A percentile compares a stretch with the other conserved stretches of the same genome.
These are phyloP conservation scores for Pelargonium australe DNA, from an alignment of 441 rosid species.

Conservation along the genomic window DNA sequence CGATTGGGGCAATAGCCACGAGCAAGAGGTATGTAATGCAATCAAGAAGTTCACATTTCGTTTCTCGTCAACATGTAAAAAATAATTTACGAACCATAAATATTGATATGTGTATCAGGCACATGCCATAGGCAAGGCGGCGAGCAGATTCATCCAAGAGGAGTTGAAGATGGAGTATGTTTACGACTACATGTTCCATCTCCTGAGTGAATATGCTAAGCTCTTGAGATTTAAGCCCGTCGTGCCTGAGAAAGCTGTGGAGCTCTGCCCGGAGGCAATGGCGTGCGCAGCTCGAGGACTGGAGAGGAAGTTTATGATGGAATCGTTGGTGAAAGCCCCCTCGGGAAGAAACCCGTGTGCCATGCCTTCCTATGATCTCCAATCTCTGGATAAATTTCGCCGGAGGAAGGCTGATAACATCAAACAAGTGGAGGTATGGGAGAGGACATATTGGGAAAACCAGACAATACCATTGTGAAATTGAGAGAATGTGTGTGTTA, in stretches of 20 bases:
- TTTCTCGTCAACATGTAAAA: too few species aligned
- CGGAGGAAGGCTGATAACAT: constrained; percentile 33
- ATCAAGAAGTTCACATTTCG: too few species aligned
- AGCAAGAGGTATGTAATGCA: constrained; percentile 35
- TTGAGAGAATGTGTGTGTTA: too few species aligned
- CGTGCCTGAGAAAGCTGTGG: constrained; percentile 37
- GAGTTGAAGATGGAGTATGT: constrained; percentile 59
- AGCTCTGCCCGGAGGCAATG: constrained; percentile 54
- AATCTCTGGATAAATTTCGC: constrained; percentile 27
- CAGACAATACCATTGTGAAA: background rate
- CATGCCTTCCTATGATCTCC: constrained; percentile 40
- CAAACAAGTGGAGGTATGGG: constrained; percentile 54
- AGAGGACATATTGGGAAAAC: constrained; percentile 23
- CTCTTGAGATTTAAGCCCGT: constrained; percentile 46
- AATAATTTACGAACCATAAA: background rate
- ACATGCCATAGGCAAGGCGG: constrained; percentile 52
- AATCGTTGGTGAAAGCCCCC: constrained; percentile 46
- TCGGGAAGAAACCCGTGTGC: constrained; percentile 40
- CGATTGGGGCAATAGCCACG: constrained; percentile 69
- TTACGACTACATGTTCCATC: constrained; percentile 73
- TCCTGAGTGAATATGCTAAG: constrained; percentile 61
- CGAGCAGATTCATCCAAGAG: constrained; percentile 53
- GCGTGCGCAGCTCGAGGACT: constrained; percentile 43
- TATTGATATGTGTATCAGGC: constrained; percentile 35
- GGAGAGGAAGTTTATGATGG: constrained; percentile 42